Base-by-base conservation (phyloP, 352 stramenopile genomes). In the Pilasporangium apinafurcum region DNA sequence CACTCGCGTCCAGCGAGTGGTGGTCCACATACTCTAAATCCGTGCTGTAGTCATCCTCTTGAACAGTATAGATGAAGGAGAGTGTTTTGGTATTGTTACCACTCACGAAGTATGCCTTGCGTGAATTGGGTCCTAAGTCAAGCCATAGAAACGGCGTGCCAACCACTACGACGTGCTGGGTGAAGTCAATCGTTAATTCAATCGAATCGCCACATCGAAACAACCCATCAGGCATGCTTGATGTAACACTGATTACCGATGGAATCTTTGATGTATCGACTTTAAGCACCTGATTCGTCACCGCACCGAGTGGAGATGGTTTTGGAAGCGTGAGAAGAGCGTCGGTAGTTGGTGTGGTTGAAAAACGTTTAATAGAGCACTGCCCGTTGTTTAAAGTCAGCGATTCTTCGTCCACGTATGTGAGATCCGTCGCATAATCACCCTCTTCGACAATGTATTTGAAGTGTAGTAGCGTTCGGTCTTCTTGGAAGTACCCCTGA, bases 11-110 rank as follows among this genome's bases (percentile, higher is more conserved):
- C 7, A 93, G 65, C 12, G 79, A 93, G 46, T 92, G 81, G 36
- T 84, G 65, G 39, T 93, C 82, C 16, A 90, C 67, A 44, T 93
- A 93, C 31, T 89, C 73, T 33, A 91, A 62, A 32, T 89, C 73
- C 2, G 65, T 66, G 10, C 65, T 86, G 43, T 85, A 90, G 44
- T 93, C 82, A 16, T 59, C 59, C 35, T 92, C 79, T 13, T 68
- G 33, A 17, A 93, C 65, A 0, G 75, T 62, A 41, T 92, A 94
- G 13, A 56, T 44, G 31, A 94, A 92, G 6, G 30, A 73, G 3
- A 94, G 50, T 8, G 49, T 31, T 0, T 51, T 86, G 4, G 66
- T 67, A 0, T 73, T 74, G 13, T 53, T 86, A 5, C 80, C 83
- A 26, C 57, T 65, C 0, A 37, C 48, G 45, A 90, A 94, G 9